Base-by-base conservation (phyloP, 257 asterid species). In the Penstemon barbatus region DNA sequence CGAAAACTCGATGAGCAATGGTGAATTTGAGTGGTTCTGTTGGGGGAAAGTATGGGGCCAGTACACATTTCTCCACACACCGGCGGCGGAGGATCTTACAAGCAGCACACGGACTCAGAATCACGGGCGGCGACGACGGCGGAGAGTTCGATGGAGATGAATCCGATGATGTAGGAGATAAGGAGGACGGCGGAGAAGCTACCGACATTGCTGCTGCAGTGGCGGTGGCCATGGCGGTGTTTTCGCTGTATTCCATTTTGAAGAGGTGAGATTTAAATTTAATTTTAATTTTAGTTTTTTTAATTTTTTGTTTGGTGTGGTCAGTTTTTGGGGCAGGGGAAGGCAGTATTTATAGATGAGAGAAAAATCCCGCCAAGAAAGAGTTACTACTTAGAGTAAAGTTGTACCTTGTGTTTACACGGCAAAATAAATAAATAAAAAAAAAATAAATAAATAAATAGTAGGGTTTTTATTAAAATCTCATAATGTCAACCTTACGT, bases 41-140 rank as follows among this genome's bases (percentile, higher is more conserved):
- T 7, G 97, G 97, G 36, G 96, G 97, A 52, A 91, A 91, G 43
- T 89, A 91, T 0, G 97, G 97, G 4, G 96, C 96, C 68, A 91
- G 71, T 10, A 88, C 79, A 25, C 97, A 90, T 63, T 80, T 88
- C 4, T 90, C 92, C 25, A 78, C 84, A 69, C 97, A 91, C 38
- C 97, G 73, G 66, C 97, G 94, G 51, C 97, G 79, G 71, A 91
- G 79, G 37, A 83, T 89, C 82, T 87, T 91, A 74, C 97, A 91
- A n/a, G 96, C 97, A 1, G 97, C 97, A 13, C 97, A 91, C 9
- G 96, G 97, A 55, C 86, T 91, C 12, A 73, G 69, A 41, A 81
- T 73, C 13, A 75, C 89, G 43, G 78, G 51, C 37, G 75, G 37
- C 36, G 74, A 42, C 15, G 77, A 18, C 1, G 81, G 70, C 3